Evolutionary conservation across 73 alveolate genomes (phyloP), one percentile per base, ranked within the genome.

Genomic region (Blepharisma stoltei): DNA sequence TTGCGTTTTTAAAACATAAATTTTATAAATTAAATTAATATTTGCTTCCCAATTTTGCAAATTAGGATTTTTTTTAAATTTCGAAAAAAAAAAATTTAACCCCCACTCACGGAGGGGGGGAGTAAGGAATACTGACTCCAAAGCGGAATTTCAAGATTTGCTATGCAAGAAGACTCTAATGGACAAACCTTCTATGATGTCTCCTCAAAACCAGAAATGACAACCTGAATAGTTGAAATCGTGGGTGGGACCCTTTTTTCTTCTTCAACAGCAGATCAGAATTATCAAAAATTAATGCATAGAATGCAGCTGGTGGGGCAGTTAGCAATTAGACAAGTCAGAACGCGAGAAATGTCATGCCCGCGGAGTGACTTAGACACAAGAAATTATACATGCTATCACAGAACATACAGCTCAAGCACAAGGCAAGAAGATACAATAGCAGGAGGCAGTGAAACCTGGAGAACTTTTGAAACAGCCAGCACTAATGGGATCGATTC

Each of bases 341-440:
- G 73, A 25, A 60, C 46, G 14, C 14, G 23, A 4, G 48, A 60
- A 60, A 60, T 20, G 46, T 14, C n/a, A n/a, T 60, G 73, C 23
- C 46, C 46, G 0, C 14, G 73, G 5, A 14, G 27, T 14, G 45
- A 60, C 73, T 60, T 60, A 38, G 46, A n/a, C 46, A 18, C 23
- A 18, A 60, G 23, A 38, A 60, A n/a, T 60, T 60, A 18, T 25
- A 60, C 14, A 60, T 60, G 73, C 73, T 60, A 60, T 25, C 23
- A 60, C 23, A 20, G 14, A 20, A 60, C 0, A 14, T 14, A n/a
- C 11, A 25, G 11, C 14, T 8, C 46, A 8, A 25, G 46, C 46
- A 38, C 14, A 60, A 25, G 23, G 23, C 23, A 1, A 20, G 23
- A n/a, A 14, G 73, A 14, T n/a, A 18, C 73, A 14, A 60, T 60